Evolutionary conservation across 2,329 filamentous ascomycete genomes (phyloP), one percentile per base, ranked within the genome.

Genomic region (Paraphaeosphaeria minitans): DNA sequence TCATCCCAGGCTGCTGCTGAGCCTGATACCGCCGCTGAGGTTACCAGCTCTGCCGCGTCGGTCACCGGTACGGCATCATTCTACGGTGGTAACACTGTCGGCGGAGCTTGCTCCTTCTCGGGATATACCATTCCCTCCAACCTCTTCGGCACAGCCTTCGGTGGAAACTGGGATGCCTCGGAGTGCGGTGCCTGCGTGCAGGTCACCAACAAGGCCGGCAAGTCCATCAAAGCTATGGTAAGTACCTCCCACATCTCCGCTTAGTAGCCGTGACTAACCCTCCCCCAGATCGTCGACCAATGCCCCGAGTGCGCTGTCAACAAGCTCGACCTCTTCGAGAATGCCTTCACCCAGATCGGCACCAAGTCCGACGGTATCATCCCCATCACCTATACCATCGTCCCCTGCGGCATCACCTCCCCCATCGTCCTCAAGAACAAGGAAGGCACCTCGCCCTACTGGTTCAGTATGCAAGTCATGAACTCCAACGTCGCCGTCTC

Each of bases 401-500:
- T 84, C 12, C 67, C 79, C 21, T 86, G 84, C 66, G 82, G 80
- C 45, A 83, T 86, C 66, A 78, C 78, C 49, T 73, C 77, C 0
- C 80, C 83, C 1, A 72, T 87, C 10, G 65, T 77, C 47, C 77
- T 86, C 24, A 80, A 82, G 72, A 84, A 84, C 75, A 85, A 86
- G 70, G 77, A 79, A 22, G 82, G 82, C 24, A 80, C 81, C 3
- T 83, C 80, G 4, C 68, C 74, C 31, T 80, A 81, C 72, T 85
- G 83, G 83, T 86, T 86, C 76, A 81, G 80, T 49, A 86, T 87
- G 80, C 87, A 90, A 72, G 86, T 89, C 45, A 79, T 87, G 66
- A 89, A 89, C 74, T 77, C 84, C 66, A 87, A 87, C 70, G 79
- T 84, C 59, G 79, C 81, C 16, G 81, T 89, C 42, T 66, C 78